phyloP scores from a whole-genome alignment of 1,284 basidiomycete species.

The Microbotryum saponariae region DNA sequence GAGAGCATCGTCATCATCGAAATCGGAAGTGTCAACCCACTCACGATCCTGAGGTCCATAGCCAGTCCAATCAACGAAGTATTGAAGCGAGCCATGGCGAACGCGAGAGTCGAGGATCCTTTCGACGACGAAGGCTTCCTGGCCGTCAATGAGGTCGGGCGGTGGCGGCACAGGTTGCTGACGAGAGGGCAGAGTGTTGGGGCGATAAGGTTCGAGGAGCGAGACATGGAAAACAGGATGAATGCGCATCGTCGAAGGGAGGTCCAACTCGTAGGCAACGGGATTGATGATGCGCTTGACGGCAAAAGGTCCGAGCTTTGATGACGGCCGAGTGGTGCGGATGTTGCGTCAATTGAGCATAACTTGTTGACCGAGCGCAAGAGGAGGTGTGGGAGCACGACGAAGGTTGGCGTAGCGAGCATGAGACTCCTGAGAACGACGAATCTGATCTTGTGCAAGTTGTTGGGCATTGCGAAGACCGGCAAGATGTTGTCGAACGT shows the following conservation, averaged over 20 bases:
- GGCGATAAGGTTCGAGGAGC: conserved; percentile 7
- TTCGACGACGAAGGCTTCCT: background rate
- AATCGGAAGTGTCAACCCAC: too few relatives aligned
- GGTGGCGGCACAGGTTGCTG: conserved; percentile 1
- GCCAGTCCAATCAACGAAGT: conserved; percentile 10
- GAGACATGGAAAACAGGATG: conserved; percentile 15
- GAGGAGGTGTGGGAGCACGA: too few relatives aligned
- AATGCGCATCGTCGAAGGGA: conserved; percentile 12
- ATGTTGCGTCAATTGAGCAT: background rate
- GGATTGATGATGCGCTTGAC: background rate
- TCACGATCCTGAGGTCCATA: background rate
- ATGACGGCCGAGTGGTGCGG: conserved; percentile 19
- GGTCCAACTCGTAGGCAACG: conserved; percentile 8
- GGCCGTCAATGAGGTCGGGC: background rate
- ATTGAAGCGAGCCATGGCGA: conserved; percentile 1
- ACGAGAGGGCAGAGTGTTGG: conserved; percentile 3
- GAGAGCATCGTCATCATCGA: too few relatives aligned
- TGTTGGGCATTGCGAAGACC: too few relatives aligned
- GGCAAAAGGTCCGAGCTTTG: conserved; percentile 16
- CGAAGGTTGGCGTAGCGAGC: too few relatives aligned
- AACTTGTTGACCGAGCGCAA: conserved; percentile 27
- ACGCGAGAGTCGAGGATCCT: conserved; percentile 2
- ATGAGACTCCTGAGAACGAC: too few relatives aligned
- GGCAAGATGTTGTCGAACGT: too few relatives aligned
- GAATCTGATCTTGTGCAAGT: too few relatives aligned